Base-by-base conservation (phyloP, 345 rosid species). In the Camelina laxa region DNA sequence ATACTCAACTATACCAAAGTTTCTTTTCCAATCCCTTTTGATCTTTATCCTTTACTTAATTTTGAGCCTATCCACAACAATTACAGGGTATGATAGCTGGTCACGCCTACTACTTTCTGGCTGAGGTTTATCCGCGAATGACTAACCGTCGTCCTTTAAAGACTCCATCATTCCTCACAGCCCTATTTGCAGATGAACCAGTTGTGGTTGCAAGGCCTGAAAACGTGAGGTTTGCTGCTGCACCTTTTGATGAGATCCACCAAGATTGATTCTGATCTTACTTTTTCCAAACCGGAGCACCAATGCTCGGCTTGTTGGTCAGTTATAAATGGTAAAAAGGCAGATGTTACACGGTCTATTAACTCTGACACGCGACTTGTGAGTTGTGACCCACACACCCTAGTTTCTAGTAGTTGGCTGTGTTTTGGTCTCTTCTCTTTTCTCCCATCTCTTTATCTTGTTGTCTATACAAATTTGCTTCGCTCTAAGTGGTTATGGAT, bases 11-110 rank as follows among this genome's bases (percentile, higher is more conserved):
- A 8, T 57, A 30, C 45, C 13, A 58, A 35, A 14, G 0, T 27
- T 19, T 31, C 30, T 64, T n/a, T 24, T 50, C 20, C 10, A 16
- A 10, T 45, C 39, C 38, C 13, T 3, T 56, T 16, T 39, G 9
- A 8, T 80, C 1, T 70, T 7, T 6, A 20, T 51, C 24, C 12
- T 16, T 22, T 3, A 17, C n/a, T 0, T 33, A 11, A 22, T 47
- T 45, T 38, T 65, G 7, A 68, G 17, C 30, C 1, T 31, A 9
- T 47, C 50, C 24, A 19, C 65, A 71, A 59, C 60, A 36, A 45
- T 38, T 67, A n/a, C 92, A 96, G 99, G 99, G 99, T 69, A 96
- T 96, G 98, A 84, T 92, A 77, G 96, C 98, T 0, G 98, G 99
- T 7, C 99, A 96, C 50, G 97, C 96, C 4, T 96, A 96, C 86